Conservation (phyloP, 768 basidiomycete species). For the Kwoniella mangroviensis region DNA sequence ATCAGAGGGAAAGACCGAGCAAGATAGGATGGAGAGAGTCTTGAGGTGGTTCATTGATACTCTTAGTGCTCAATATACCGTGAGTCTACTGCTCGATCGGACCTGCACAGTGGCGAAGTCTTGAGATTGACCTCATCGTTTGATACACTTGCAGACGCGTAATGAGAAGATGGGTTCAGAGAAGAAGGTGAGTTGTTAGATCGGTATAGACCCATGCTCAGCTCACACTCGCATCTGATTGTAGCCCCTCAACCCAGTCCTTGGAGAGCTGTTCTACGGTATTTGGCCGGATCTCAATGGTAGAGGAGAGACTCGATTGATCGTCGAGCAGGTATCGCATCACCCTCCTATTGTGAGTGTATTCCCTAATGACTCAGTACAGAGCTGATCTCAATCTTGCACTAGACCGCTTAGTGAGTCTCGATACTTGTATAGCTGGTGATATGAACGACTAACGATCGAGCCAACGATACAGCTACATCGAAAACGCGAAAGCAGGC, state of each 20-base stretch:
- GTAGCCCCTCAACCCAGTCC: slow-evolving; percentile 92
- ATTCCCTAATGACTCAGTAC: no score
- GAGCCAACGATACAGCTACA: slow-evolving; percentile 65
- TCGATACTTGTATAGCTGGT: neutral
- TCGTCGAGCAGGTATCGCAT: slow-evolving; percentile 95
- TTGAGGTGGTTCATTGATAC: slow-evolving; percentile 97
- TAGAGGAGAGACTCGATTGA: slow-evolving; percentile 78
- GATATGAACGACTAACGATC: neutral
- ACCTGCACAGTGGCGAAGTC: neutral
- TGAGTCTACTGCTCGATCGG: slow-evolving; percentile 33
- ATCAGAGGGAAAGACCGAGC: slow-evolving; percentile 72
- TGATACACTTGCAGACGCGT: slow-evolving; percentile 64
- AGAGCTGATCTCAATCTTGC: slow-evolving; percentile 15
- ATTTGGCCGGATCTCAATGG: slow-evolving; percentile 75
- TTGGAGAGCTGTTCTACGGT: slow-evolving; percentile 86
- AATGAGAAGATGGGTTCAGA: slow-evolving; percentile 96
- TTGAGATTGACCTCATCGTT: neutral
- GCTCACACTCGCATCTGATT: neutral
- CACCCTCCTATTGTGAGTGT: slow-evolving; percentile 64
- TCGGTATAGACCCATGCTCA: no score
- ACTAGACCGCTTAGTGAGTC: slow-evolving; percentile 56
- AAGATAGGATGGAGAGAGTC: slow-evolving; percentile 78
- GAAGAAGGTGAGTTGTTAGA: slow-evolving; percentile 73
- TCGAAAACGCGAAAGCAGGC: slow-evolving; percentile 78
- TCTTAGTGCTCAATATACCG: slow-evolving; percentile 78